phyloP scores from a whole-genome alignment of 2,329 filamentous ascomycete genomes.

The Cladosporium sp. region DNA sequence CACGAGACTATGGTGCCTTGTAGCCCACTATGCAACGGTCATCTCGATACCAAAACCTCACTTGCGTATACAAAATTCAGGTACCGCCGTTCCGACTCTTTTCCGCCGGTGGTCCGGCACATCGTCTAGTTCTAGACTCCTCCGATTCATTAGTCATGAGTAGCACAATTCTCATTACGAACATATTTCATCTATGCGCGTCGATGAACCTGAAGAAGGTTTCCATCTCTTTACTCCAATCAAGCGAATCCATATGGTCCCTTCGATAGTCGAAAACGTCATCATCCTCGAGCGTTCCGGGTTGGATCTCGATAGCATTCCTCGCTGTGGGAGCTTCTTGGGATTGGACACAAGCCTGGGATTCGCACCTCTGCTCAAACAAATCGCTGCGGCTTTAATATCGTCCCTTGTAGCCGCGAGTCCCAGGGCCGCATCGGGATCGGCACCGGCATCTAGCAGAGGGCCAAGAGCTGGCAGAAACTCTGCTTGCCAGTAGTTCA shows the following conservation, averaged over 20 bases:
- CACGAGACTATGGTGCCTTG: not conserved
- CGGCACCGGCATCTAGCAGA: slow-evolving; percentile 17
- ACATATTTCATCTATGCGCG: not conserved
- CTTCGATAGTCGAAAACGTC: not conserved
- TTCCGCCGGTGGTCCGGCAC: not conserved
- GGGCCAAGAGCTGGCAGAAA: slow-evolving; percentile 8
- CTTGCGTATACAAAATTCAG: not conserved
- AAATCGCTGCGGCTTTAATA: slow-evolving; percentile 7
- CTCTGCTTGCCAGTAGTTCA: not conserved
- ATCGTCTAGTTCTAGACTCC: not conserved
- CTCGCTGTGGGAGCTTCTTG: not conserved
- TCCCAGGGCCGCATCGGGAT: not conserved
- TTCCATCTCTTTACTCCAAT: not conserved
- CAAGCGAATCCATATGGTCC: not conserved
- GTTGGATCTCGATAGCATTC: not conserved
- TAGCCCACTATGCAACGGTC: not conserved
- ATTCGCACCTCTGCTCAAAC: slow-evolving; percentile 15
- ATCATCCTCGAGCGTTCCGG: not conserved
- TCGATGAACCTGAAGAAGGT: not conserved
- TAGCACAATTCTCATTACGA: not conserved
- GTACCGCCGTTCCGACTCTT: not conserved
- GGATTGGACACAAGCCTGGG: not conserved
- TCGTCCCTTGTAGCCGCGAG: not conserved
- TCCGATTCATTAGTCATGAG: not conserved
- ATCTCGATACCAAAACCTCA: not conserved